These are phyloP conservation scores for Pseudogymnoascus sp. DNA, from an alignment of 2,329 filamentous ascomycete genomes.

Conservation along the genomic window DNA sequence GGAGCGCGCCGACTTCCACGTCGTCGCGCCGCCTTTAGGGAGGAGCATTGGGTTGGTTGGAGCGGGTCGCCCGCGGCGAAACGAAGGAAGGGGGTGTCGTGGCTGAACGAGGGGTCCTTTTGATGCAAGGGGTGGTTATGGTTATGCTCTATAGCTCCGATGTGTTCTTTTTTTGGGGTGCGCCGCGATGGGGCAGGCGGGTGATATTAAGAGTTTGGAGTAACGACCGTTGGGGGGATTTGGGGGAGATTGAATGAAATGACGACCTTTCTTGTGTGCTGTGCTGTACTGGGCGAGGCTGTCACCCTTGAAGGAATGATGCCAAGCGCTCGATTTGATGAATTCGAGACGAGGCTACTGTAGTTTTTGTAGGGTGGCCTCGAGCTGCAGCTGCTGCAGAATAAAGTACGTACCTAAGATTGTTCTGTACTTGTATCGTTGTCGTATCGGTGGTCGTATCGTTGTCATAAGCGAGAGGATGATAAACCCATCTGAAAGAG, in stretches of 20 bases:
- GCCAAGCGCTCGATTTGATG: neutral
- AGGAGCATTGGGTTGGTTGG: conserved; percentile 62
- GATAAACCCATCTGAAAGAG: neutral
- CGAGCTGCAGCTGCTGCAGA: neutral
- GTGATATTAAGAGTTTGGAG: neutral
- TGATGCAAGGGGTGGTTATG: neutral
- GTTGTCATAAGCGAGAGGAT: neutral
- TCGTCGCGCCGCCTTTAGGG: conserved; percentile 71
- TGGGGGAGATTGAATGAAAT: neutral
- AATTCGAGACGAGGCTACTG: neutral
- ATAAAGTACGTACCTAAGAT: neutral
- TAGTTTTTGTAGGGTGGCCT: neutral
- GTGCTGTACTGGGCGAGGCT: conserved; percentile 12
- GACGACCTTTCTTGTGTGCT: conserved; percentile 23
- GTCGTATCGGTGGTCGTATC: neutral
- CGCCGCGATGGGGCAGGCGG: neutral
- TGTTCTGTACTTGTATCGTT: too few species aligned
- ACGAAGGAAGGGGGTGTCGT: neutral
- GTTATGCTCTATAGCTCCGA: too few species aligned
- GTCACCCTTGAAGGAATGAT: conserved; percentile 21
- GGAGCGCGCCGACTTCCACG: conserved; percentile 83
- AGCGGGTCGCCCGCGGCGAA: neutral
- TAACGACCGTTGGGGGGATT: neutral
- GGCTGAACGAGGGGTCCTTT: neutral
- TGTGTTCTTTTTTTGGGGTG: too few species aligned